These are phyloP conservation scores for Fusarium anguioides DNA, from an alignment of 2,329 filamentous ascomycete species.

Conservation along the genomic window DNA sequence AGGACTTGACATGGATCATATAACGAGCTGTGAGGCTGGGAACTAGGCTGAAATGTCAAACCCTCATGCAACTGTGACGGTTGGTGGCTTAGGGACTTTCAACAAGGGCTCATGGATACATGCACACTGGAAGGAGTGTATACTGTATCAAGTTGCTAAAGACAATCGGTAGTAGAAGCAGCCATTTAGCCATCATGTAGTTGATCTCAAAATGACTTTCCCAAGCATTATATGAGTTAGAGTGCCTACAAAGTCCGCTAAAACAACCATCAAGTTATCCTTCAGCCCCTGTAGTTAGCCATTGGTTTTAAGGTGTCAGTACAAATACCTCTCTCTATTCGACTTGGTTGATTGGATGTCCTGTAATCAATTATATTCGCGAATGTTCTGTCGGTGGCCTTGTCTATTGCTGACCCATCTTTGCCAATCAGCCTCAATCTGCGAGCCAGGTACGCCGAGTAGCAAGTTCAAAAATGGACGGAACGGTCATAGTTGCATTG, in stretches of 20 bases:
- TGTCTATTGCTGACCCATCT: neutral
- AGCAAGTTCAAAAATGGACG: neutral
- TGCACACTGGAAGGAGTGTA: neutral
- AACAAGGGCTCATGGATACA: neutral
- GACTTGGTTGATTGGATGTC: neutral
- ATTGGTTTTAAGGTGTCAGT: neutral
- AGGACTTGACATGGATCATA: neutral
- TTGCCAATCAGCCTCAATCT: neutral
- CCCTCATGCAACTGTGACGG: slow-evolving; percentile 1
- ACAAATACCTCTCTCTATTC: neutral
- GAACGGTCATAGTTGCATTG: neutral
- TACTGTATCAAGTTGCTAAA: neutral
- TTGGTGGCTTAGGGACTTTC: neutral
- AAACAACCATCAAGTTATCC: neutral
- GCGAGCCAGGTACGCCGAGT: neutral
- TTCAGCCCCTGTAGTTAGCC: neutral
- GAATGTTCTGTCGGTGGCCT: neutral
- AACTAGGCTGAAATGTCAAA: slow-evolving; percentile 6
- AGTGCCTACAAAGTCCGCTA: no score
- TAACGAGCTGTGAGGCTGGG: slow-evolving; percentile 11
- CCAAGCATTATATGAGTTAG: neutral
- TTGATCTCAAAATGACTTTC: neutral
- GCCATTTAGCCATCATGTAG: neutral
- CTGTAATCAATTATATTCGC: neutral
- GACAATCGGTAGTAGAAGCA: neutral